Base-by-base conservation (phyloP, 2,329 filamentous ascomycete species). In the Didymella exigua region DNA sequence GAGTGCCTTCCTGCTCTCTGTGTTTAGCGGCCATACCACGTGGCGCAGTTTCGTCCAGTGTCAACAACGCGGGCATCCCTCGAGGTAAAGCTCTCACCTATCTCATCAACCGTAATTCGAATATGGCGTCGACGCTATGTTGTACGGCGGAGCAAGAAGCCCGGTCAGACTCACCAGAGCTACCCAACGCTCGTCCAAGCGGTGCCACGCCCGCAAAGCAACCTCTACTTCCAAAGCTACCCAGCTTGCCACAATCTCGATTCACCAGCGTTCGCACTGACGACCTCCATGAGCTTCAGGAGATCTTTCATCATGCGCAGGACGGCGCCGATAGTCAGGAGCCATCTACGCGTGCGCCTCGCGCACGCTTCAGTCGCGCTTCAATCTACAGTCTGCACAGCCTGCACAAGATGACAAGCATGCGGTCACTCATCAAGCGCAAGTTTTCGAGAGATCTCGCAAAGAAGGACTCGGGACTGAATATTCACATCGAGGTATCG, bases 371-470 rank as follows among this genome's bases (percentile, higher is more conserved):
- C 53, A 63, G 54, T 18, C 65, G 63, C 21, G 60, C 66, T 2
- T 72, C 69, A 2, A 54, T 71, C 19, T 63, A 71, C 59, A 74
- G 68, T 27, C 56, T 73, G 24, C 68, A 62, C 41, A 73, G 66
- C n/a, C 49, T 75, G 6, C 70, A 70, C 58, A 73, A 68, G 53
- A 68, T 73, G 62, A 69, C 63, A 26, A 75, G 71, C 56, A 65
- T 74, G 57, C 70, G 66, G 24, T 71, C 70, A 3, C 60, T 75
- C 11, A 64, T 74, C 34, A 69, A 65, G 44, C 63, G 65, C n/a
- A 72, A 63, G 29, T 65, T 73, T 38, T 72, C 71, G 4, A 68
- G 58, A 36, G 70, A 73, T 18, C 38, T 64, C 8, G 29, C 59
- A 2, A 69, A 57, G 36, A 62, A 65, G 23, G 43, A 53, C 1